phyloP scores from a whole-genome alignment of 2,329 filamentous ascomycete genomes.

The Talaromyces funiculosus region DNA sequence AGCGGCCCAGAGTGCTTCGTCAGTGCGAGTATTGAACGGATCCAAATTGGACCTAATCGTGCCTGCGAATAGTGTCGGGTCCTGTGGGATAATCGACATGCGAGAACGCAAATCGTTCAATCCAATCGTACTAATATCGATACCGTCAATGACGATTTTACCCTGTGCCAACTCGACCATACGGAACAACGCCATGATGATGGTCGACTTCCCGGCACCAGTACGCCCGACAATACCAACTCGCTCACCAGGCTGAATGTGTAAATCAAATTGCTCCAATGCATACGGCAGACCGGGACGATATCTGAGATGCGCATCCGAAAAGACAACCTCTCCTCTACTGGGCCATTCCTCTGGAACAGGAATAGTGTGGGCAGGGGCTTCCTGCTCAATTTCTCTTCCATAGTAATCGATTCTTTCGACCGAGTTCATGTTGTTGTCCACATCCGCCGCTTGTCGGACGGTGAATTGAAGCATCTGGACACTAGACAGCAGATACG shows the following conservation, averaged over 20 bases:
- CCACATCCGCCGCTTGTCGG: slow-evolving; percentile 85
- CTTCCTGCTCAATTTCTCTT: slow-evolving; percentile 51
- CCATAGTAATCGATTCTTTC: slow-evolving; percentile 81
- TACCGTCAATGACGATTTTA: slow-evolving; percentile 12
- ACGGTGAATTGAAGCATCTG: slow-evolving; percentile 96
- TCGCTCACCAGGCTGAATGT: slow-evolving; percentile 13
- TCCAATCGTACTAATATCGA: slow-evolving; percentile 14
- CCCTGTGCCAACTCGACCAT: slow-evolving; percentile 13
- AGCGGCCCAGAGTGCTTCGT: slow-evolving; percentile 13
- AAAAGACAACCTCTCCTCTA: slow-evolving; percentile 12
- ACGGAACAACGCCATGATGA: slow-evolving; percentile 19
- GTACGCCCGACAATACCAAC: slow-evolving; percentile 20
- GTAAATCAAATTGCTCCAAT: slow-evolving; percentile 12
- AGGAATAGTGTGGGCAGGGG: slow-evolving; percentile 35
- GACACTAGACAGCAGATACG: slow-evolving; percentile 87
- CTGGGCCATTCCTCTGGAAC: slow-evolving; percentile 27
- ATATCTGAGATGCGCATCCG: slow-evolving; percentile 14
- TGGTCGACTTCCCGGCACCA: slow-evolving; percentile 19
- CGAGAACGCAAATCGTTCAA: slow-evolving; percentile 14
- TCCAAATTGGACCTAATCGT: slow-evolving; percentile 15
- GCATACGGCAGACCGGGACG: slow-evolving; percentile 13
- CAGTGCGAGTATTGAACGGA: slow-evolving; percentile 14
- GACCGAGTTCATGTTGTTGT: slow-evolving; percentile 59
- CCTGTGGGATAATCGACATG: slow-evolving; percentile 15
- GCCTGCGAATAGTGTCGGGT: slow-evolving; percentile 15